Percentiles rank a stretch among this genome's conserved stretches.
Evolutionary conservation across 371 early-diverging fungal species (phyloP).

Genomic region (Batkoa obscura): DNA sequence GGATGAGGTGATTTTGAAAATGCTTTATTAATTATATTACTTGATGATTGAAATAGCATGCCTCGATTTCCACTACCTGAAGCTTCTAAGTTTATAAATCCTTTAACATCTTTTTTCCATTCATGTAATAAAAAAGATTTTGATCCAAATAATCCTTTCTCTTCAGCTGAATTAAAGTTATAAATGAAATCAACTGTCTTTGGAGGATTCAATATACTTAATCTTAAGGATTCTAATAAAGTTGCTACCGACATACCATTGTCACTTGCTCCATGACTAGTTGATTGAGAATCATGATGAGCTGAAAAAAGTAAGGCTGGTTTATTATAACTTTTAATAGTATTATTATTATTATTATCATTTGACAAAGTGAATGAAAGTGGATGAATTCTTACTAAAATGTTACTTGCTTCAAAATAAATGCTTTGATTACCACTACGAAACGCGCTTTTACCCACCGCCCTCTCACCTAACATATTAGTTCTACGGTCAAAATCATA

Average conservation of each 20-base stretch:
- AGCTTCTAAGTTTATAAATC: slow-evolving; percentile 68
- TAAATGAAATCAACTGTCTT: slow-evolving; percentile 30
- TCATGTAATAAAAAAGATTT: slow-evolving; percentile 49
- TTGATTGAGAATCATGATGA: slow-evolving; percentile 41
- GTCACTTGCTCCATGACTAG: slow-evolving; percentile 68
- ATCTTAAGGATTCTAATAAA: slow-evolving; percentile 27
- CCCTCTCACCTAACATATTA: too few species aligned
- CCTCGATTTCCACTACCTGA: slow-evolving; percentile 62
- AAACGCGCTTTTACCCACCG: too few species aligned
- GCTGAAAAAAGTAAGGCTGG: slow-evolving; percentile 26
- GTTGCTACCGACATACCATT: slow-evolving; percentile 59
- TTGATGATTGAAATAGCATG: slow-evolving; percentile 41
- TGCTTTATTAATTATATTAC: slow-evolving; percentile 20
- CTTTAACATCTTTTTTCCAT: slow-evolving; percentile 46
- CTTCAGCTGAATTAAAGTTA: slow-evolving; percentile 76
- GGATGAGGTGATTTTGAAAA: slow-evolving; percentile 21
- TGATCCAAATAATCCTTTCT: slow-evolving; percentile 56
- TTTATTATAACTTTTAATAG: background rate
- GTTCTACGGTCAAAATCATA: too few species aligned
- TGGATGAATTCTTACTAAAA: too few species aligned
- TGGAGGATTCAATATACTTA: too few species aligned
- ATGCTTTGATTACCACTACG: too few species aligned
- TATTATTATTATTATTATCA: too few species aligned
- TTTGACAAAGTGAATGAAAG: too few species aligned
- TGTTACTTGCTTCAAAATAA: too few species aligned